These are phyloP conservation scores for Geranium incanum DNA, from an alignment of 441 rosid genomes.

Conservation along the genomic window DNA sequence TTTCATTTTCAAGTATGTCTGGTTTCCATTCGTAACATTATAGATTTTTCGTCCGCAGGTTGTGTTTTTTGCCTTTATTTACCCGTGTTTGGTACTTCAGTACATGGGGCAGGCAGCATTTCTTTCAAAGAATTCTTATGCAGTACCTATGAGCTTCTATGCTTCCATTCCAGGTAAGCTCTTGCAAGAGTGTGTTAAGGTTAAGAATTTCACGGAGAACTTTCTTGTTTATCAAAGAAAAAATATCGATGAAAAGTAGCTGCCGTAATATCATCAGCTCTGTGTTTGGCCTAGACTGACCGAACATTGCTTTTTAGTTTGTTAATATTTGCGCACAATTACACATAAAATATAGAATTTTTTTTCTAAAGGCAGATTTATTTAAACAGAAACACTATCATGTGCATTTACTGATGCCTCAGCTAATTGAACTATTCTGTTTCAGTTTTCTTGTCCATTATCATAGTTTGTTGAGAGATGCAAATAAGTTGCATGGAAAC, in stretches of 20 bases:
- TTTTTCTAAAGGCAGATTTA: neutral
- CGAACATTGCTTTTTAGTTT: neutral
- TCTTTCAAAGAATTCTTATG: constrained; percentile 51
- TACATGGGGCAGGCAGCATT: constrained; percentile 99
- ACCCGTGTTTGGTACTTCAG: constrained; percentile 90
- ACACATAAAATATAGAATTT: neutral
- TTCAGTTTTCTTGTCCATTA: constrained; percentile 18
- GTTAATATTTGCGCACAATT: neutral
- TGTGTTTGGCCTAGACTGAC: neutral
- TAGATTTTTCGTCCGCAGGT: constrained; percentile 41
- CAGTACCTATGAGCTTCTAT: constrained; percentile 50
- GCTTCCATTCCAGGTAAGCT: constrained; percentile 69
- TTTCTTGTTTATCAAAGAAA: neutral
- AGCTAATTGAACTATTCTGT: constrained; percentile 3
- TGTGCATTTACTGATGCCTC: neutral
- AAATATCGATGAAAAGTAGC: neutral
- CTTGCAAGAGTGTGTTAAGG: constrained; percentile 12
- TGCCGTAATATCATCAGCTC: neutral
- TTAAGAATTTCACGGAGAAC: constrained; percentile 5
- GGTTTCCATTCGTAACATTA: neutral
- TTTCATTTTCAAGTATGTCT: neutral
- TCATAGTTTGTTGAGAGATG: neutral
- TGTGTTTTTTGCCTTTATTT: constrained; percentile 59
- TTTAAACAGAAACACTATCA: neutral
- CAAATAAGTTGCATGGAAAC: neutral